These are phyloP conservation scores for Juglanconis sp. DNA, from an alignment of 2,329 filamentous ascomycete species.

Conservation along the genomic window DNA sequence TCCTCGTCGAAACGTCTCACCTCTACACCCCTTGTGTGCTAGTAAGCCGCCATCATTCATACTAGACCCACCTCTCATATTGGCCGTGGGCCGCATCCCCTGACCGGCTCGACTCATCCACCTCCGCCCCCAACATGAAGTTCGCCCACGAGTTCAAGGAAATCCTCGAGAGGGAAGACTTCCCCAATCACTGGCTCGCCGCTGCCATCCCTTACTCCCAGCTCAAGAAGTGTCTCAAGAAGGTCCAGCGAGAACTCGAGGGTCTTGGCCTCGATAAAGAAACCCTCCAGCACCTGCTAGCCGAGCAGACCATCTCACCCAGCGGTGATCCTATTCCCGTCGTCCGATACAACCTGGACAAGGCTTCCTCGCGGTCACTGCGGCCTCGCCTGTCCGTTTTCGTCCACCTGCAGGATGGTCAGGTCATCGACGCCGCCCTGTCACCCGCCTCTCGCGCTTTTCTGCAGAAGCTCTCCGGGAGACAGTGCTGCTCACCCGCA, in stretches of 20 bases:
- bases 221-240: conserved; percentile 86
- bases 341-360: conserved; percentile 52
- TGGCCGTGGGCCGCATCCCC: neutral
- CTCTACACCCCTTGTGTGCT: neutral
- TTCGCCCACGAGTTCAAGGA: conserved; percentile 77
- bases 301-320: conserved; percentile 44
- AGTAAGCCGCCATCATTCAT: neutral
- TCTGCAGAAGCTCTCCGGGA: conserved; percentile 57
- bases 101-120: neutral
- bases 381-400: conserved; percentile 69
- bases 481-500: conserved; percentile 26
- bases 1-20: neutral
- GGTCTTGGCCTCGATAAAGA: conserved; percentile 69
- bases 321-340: conserved; percentile 30
- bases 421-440: conserved; percentile 65
- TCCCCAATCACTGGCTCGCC: conserved; percentile 68
- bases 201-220: conserved; percentile 79
- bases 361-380: conserved; percentile 40
- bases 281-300: conserved; percentile 64
- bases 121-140: conserved; percentile 61
- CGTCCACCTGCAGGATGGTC: conserved; percentile 63
- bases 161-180: conserved; percentile 66
- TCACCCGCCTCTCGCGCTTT: conserved; percentile 63
- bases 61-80: neutral
- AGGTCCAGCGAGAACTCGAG: conserved; percentile 68